phyloP scores from a whole-genome alignment of 768 basidiomycete species.

The Agaricus subrufescens region DNA sequence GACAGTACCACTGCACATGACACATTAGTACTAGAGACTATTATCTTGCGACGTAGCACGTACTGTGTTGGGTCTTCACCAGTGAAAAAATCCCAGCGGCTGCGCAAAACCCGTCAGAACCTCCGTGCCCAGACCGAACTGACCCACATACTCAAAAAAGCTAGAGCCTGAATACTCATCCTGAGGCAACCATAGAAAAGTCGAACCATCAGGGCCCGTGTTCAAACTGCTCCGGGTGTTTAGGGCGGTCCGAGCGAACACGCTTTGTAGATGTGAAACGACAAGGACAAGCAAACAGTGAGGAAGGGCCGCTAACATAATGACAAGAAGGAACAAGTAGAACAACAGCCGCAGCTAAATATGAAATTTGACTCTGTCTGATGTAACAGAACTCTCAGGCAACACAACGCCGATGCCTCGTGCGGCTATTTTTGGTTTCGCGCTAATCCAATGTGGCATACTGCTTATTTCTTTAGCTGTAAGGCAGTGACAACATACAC shows the following conservation, averaged over 20 bases:
- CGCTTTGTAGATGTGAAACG: slow-evolving; percentile 1
- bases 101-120: slow-evolving; percentile 17
- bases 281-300: slow-evolving; percentile 6
- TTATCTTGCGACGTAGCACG: slow-evolving; percentile 12
- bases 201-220: slow-evolving; percentile 40
- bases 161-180: slow-evolving; percentile 61
- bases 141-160: slow-evolving; percentile 63
- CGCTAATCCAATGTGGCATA: neutral
- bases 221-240: slow-evolving; percentile 27
- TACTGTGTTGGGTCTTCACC: slow-evolving; percentile 67
- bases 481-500: slow-evolving; percentile 9
- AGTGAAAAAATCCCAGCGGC: slow-evolving; percentile 57
- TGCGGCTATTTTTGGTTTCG: neutral
- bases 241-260: neutral
- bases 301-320: slow-evolving; percentile 4
- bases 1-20: slow-evolving; percentile 54
- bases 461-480: neutral
- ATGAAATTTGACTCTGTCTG: neutral
- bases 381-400: neutral
- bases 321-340: neutral
- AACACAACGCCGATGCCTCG: neutral
- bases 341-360: neutral
- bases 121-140: neutral
- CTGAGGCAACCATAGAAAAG: slow-evolving; percentile 61
- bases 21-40: slow-evolving; percentile 6